These are phyloP conservation scores for Debaryomyces coudertii DNA, from an alignment of 1,139 yeast genomes.

Conservation along the genomic window DNA sequence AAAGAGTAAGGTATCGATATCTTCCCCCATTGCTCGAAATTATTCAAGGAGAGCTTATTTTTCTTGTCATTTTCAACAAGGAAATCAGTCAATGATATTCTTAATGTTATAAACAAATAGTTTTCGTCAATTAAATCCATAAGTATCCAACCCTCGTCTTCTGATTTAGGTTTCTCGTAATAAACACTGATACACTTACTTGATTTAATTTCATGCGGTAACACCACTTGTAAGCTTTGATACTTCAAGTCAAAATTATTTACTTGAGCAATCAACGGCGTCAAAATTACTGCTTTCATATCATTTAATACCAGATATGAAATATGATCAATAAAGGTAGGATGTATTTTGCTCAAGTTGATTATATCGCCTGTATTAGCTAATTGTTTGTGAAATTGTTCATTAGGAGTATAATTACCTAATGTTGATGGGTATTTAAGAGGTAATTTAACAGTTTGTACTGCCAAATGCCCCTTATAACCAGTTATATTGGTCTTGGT, in stretches of 20 bases:
- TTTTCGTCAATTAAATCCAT: slow-evolving; percentile 34
- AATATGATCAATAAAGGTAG: slow-evolving; percentile 27
- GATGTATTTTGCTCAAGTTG: slow-evolving; percentile 19
- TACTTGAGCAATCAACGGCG: slow-evolving; percentile 31
- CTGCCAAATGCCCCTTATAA: slow-evolving; percentile 26
- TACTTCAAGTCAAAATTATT: slow-evolving; percentile 29
- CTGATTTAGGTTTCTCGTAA: slow-evolving; percentile 12
- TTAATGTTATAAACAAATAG: slow-evolving; percentile 38
- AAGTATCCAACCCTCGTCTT: slow-evolving; percentile 21
- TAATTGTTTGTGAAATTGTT: slow-evolving; percentile 25
- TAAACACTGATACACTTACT: slow-evolving; percentile 26
- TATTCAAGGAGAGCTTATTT: slow-evolving; percentile 27
- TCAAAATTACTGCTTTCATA: slow-evolving; percentile 30
- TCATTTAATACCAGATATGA: slow-evolving; percentile 36
- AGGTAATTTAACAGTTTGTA: slow-evolving; percentile 31
- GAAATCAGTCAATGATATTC: slow-evolving; percentile 36
- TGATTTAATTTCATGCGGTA: slow-evolving; percentile 39
- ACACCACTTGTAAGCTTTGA: slow-evolving; percentile 31
- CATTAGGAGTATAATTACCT: slow-evolving; percentile 21
- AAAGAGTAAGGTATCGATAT: slow-evolving; percentile 75
- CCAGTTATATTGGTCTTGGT: slow-evolving; percentile 31
- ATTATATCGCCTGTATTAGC: slow-evolving; percentile 31
- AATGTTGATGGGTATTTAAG: slow-evolving; percentile 29
- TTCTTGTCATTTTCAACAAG: slow-evolving; percentile 19
- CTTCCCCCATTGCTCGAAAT: slow-evolving; percentile 57